phyloP scores from a whole-genome alignment of 2,329 filamentous ascomycete genomes.

The Triangularia verruculosa region DNA sequence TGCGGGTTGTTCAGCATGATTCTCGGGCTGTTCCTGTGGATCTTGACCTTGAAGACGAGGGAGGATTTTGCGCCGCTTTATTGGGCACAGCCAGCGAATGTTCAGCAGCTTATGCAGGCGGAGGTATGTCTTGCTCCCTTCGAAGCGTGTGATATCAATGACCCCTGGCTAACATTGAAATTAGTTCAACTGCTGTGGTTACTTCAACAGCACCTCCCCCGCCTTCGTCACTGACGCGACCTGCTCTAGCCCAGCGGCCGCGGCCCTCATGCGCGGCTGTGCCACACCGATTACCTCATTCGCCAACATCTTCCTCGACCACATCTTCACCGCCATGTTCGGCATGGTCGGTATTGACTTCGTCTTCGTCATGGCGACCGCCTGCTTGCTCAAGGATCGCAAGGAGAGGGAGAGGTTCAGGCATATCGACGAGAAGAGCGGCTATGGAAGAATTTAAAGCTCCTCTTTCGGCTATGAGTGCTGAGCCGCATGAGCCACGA shows the following conservation, averaged over 20 bases:
- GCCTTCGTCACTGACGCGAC: conserved; percentile 67
- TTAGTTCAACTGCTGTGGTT: conserved; percentile 79
- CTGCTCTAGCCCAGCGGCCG: conserved; percentile 68
- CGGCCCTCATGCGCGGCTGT: conserved; percentile 68
- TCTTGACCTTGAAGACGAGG: conserved; percentile 67
- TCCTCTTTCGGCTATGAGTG: not conserved
- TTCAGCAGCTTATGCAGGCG: conserved; percentile 69
- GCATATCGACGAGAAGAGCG: conserved; percentile 77
- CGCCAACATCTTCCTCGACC: conserved; percentile 68
- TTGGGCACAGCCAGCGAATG: conserved; percentile 50
- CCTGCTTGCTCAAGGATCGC: conserved; percentile 76
- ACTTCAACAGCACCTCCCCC: conserved; percentile 67
- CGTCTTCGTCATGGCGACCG: conserved; percentile 65
- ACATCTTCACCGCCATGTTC: conserved; percentile 76
- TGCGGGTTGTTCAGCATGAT: conserved; percentile 63
- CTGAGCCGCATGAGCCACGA: not conserved
- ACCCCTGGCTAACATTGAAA: conserved; percentile 8
- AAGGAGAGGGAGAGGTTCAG: conserved; percentile 76
- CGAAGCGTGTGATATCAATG: too few relatives aligned
- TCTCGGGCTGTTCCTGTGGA: conserved; percentile 67
- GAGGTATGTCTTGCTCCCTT: conserved; percentile 46
- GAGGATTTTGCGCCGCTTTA: conserved; percentile 61
- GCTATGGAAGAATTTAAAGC: conserved; percentile 31
- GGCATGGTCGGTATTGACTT: conserved; percentile 72
- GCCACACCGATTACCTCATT: conserved; percentile 64